These are phyloP conservation scores for Glebionis coronaria DNA, from an alignment of 129 eudicot genomes.

Conservation along the genomic window DNA sequence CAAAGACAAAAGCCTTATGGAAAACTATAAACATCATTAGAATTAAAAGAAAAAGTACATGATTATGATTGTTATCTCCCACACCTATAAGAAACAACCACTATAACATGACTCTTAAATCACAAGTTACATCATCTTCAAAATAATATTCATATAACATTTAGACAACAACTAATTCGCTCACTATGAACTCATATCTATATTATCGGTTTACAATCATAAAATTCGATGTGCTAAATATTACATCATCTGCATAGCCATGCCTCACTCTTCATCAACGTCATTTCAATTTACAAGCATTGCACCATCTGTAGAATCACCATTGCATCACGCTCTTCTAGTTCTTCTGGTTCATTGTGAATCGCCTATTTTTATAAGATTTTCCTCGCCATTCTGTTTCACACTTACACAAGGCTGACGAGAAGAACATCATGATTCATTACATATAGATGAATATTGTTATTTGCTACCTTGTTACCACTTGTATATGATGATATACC, in stretches of 20 bases:
- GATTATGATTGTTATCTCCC: slow-evolving; percentile 16
- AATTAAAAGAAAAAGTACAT: slow-evolving; percentile 16
- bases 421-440: too few relatives aligned
- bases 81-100: slow-evolving; percentile 19
- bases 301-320: slow-evolving; percentile 80
- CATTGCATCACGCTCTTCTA: slow-evolving; percentile 58
- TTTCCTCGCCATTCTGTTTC: slow-evolving; percentile 50
- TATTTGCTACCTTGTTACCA: too few relatives aligned
- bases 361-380: slow-evolving; percentile 33
- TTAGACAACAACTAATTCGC: background rate
- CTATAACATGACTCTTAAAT: slow-evolving; percentile 19
- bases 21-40: slow-evolving; percentile 9
- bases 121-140: slow-evolving; percentile 14
- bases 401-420: slow-evolving; percentile 28
- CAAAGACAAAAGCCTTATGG: background rate
- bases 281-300: slow-evolving; percentile 87
- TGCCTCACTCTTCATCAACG: slow-evolving; percentile 55
- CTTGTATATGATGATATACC: too few relatives aligned
- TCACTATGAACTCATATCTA: slow-evolving; percentile 15
- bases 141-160: slow-evolving; percentile 19
- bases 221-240: slow-evolving; percentile 21
- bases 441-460: too few relatives aligned
- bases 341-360: background rate
- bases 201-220: slow-evolving; percentile 15
- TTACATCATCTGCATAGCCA: slow-evolving; percentile 21